A percentile compares a stretch with the other conserved stretches of the same genome.
Evolutionary conservation across 2,329 filamentous ascomycete genomes (phyloP).

Genomic region (Microascus cirrosus): DNA sequence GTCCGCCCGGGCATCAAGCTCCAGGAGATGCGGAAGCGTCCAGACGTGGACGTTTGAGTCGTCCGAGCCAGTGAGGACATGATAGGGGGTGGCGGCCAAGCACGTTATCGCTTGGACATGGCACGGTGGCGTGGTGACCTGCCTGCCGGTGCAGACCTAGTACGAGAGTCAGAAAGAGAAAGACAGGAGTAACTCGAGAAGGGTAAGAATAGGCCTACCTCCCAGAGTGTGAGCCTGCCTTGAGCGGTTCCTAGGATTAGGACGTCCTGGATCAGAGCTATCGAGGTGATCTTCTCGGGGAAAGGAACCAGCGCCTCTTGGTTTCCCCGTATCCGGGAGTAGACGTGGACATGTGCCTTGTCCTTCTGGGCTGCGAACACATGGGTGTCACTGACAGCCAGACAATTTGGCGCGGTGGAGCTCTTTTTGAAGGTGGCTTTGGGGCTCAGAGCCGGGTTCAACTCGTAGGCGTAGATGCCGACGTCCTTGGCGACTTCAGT

Average conservation of each 20-base stretch:
- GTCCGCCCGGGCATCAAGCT: slow-evolving; percentile 39
- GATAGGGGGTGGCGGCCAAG: slow-evolving; percentile 59
- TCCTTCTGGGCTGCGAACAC: slow-evolving; percentile 86
- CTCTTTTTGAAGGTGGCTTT: slow-evolving; percentile 85
- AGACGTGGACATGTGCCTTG: slow-evolving; percentile 89
- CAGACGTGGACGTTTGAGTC: slow-evolving; percentile 91
- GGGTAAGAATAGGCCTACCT: slow-evolving; percentile 44
- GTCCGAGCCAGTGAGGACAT: slow-evolving; percentile 66
- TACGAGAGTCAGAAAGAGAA: slow-evolving; percentile 9
- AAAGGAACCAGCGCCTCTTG: slow-evolving; percentile 86
- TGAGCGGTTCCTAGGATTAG: slow-evolving; percentile 73
- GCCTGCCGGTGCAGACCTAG: slow-evolving; percentile 63
- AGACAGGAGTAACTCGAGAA: slow-evolving; percentile 7
- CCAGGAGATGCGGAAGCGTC: slow-evolving; percentile 66
- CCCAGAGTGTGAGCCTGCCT: slow-evolving; percentile 83
- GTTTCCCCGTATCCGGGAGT: slow-evolving; percentile 70
- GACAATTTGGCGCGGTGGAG: slow-evolving; percentile 63
- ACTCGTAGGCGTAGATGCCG: slow-evolving; percentile 75
- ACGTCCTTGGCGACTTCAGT: slow-evolving; percentile 64
- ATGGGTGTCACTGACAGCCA: slow-evolving; percentile 72
- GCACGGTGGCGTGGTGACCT: slow-evolving; percentile 63
- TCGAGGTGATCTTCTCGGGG: slow-evolving; percentile 70
- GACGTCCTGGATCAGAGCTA: slow-evolving; percentile 61
- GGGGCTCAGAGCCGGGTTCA: slow-evolving; percentile 66
- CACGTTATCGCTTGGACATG: slow-evolving; percentile 75